phyloP scores from a whole-genome alignment of 2,329 filamentous ascomycete species.

The Phialemonium atrogriseum region DNA sequence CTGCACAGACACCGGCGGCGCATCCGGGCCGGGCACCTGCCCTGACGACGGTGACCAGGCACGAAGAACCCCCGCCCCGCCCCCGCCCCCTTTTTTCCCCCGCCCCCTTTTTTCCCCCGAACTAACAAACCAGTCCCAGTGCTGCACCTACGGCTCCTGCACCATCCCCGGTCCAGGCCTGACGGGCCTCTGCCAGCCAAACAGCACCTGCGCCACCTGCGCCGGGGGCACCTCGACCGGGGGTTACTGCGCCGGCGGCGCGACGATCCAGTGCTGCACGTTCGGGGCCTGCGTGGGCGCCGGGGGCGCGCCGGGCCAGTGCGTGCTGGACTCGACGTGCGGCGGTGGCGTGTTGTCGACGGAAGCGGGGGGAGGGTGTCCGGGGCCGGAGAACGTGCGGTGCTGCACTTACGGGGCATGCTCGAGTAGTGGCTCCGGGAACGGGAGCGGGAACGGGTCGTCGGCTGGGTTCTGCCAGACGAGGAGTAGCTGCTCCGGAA shows the following conservation, averaged over 20 bases:
- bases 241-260: slow-evolving; percentile 1
- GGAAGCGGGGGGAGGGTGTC: background rate
- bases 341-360: background rate
- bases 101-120: too few relatives aligned
- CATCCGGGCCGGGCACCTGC: background rate
- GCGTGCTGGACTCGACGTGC: background rate
- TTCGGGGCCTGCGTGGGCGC: background rate
- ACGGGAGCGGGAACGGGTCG: too few relatives aligned
- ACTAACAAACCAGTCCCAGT: background rate
- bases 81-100: too few relatives aligned
- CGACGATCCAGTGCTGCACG: slow-evolving; percentile 1
- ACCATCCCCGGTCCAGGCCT: background rate
- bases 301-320: background rate
- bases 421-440: background rate
- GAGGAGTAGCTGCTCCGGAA: background rate
- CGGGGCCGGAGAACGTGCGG: background rate
- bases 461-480: slow-evolving; percentile 1
- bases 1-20: slow-evolving; percentile 1
- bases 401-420: background rate
- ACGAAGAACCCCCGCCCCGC: too few relatives aligned
- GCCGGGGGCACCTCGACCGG: background rate
- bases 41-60: background rate
- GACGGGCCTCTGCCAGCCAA: slow-evolving; percentile 1
- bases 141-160: slow-evolving; percentile 3
- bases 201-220: slow-evolving; percentile 1